Conservation (phyloP, 2,329 filamentous ascomycete genomes). For the Penicillium sp. region DNA sequence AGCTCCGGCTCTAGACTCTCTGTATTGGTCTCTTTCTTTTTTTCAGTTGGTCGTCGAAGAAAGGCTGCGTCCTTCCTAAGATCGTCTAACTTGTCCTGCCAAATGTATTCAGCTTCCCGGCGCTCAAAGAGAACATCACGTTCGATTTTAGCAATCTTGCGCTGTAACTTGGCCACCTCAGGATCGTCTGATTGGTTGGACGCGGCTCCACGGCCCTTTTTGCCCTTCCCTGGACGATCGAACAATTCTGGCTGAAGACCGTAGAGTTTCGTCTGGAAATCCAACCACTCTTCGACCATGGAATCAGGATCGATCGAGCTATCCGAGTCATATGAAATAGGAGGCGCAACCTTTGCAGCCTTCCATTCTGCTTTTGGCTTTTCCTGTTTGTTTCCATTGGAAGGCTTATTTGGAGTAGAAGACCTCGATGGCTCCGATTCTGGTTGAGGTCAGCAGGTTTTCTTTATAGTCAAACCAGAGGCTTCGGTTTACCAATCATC, state of each 20-base stretch:
- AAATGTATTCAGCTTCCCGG: slow-evolving; percentile 63
- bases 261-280: slow-evolving; percentile 69
- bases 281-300: slow-evolving; percentile 73
- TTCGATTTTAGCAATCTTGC: slow-evolving; percentile 75
- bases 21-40: slow-evolving; percentile 35
- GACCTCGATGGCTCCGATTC: slow-evolving; percentile 31
- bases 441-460: slow-evolving; percentile 28
- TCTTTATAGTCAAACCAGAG: slow-evolving; percentile 9
- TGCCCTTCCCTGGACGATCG: slow-evolving; percentile 42
- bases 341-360: slow-evolving; percentile 20
- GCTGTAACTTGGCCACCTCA: slow-evolving; percentile 65
- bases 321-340: slow-evolving; percentile 48
- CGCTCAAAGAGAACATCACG: slow-evolving; percentile 75
- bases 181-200: slow-evolving; percentile 30
- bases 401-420: slow-evolving; percentile 24
- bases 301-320: slow-evolving; percentile 74
- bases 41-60: slow-evolving; percentile 24
- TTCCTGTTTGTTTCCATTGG: slow-evolving; percentile 25
- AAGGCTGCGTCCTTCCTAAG: slow-evolving; percentile 61
- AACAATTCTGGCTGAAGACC: slow-evolving; percentile 58
- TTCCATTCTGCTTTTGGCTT: slow-evolving; percentile 29
- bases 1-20: slow-evolving; percentile 49
- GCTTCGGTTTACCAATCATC: slow-evolving; percentile 34
- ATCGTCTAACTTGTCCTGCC: slow-evolving; percentile 60
- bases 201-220: slow-evolving; percentile 35